Conservation (phyloP, 1,284 basidiomycete genomes). For the Lignosus rhinocerotis region DNA sequence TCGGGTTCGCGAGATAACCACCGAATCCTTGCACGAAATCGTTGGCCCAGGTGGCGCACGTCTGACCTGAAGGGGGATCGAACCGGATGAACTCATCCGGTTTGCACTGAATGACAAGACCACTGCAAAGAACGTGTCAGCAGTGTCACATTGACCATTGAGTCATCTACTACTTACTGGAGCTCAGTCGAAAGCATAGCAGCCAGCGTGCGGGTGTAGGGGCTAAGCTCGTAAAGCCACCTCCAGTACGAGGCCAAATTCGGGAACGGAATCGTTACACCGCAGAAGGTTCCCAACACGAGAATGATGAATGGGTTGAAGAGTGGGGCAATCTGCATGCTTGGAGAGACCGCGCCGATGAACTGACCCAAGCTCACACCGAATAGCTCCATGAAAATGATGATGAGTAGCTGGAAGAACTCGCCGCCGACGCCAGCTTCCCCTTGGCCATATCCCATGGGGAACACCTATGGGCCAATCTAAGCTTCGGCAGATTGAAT, state of each 20-base stretch:
- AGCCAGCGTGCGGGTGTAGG: constrained; percentile 73
- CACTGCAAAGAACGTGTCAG: constrained; percentile 40
- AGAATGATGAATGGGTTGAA: constrained; percentile 80
- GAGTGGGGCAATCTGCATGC: constrained; percentile 74
- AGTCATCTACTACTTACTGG: constrained; percentile 45
- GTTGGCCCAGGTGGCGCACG: constrained; percentile 70
- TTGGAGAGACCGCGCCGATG: constrained; percentile 76
- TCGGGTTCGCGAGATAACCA: constrained; percentile 80
- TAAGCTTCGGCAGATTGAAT: background rate
- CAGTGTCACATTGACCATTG: background rate
- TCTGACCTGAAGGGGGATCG: constrained; percentile 74
- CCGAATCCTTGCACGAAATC: constrained; percentile 64
- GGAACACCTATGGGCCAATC: constrained; percentile 50
- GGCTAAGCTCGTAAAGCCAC: constrained; percentile 74
- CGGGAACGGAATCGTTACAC: constrained; percentile 79
- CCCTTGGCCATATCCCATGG: constrained; percentile 74
- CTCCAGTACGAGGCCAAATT: constrained; percentile 73
- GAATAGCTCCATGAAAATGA: constrained; percentile 75
- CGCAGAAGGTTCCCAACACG: constrained; percentile 72
- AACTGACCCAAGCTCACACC: constrained; percentile 78
- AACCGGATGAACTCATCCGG: constrained; percentile 68
- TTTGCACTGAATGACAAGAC: constrained; percentile 67
- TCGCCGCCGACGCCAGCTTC: constrained; percentile 60
- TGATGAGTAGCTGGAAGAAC: constrained; percentile 74
- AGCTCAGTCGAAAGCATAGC: constrained; percentile 82